These are phyloP conservation scores for Pisolithus thermaeus DNA, from an alignment of 1,284 basidiomycete genomes.

Conservation along the genomic window DNA sequence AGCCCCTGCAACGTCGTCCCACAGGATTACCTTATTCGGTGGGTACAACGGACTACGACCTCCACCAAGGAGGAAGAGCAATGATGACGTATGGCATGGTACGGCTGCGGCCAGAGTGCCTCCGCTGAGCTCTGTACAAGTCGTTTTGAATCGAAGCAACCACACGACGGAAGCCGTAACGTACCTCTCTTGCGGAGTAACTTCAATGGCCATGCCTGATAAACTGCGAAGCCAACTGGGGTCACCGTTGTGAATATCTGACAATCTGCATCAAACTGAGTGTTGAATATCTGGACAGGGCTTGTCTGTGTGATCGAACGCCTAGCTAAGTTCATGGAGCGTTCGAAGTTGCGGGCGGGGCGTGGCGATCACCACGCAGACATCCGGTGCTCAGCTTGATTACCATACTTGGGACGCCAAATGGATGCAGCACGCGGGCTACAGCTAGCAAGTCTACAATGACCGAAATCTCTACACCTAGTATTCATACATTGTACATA, in stretches of 20 bases:
- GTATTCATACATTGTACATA: too few species aligned
- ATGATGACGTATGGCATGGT: constrained; percentile 77
- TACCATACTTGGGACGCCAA: too few species aligned
- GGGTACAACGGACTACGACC: constrained; percentile 88
- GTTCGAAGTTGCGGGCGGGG: constrained; percentile 6
- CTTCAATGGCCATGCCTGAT: constrained; percentile 73
- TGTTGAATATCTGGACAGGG: constrained; percentile 72
- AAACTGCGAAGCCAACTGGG: constrained; percentile 82
- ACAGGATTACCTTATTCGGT: constrained; percentile 90
- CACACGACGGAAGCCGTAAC: constrained; percentile 13
- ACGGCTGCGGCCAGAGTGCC: constrained; percentile 76
- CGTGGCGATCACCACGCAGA: neutral
- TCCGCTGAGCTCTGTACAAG: constrained; percentile 57
- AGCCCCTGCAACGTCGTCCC: constrained; percentile 71
- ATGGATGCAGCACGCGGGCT: too few species aligned
- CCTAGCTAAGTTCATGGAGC: constrained; percentile 81
- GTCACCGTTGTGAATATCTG: constrained; percentile 81
- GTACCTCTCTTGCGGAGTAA: constrained; percentile 77
- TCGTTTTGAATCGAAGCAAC: constrained; percentile 4
- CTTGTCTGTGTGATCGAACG: constrained; percentile 79
- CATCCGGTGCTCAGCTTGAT: constrained; percentile 1
- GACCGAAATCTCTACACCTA: too few species aligned
- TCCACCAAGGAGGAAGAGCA: constrained; percentile 87
- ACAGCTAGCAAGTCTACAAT: too few species aligned
- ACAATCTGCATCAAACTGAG: constrained; percentile 72